Base-by-base conservation (phyloP, 257 asterid genomes). In the Linderniella brevidens region DNA sequence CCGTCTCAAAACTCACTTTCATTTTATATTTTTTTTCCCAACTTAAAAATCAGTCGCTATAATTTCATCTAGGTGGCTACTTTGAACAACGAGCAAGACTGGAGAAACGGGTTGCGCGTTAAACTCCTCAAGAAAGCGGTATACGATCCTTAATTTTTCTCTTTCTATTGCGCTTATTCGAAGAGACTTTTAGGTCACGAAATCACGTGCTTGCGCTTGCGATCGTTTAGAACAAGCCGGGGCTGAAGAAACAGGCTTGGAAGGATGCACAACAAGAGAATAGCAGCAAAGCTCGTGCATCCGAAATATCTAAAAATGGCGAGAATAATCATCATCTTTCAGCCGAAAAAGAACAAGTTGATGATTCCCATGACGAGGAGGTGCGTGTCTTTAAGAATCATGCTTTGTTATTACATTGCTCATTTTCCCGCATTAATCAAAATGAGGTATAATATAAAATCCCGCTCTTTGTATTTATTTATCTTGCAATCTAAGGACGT, bases 31-130 rank as follows among this genome's bases (percentile, higher is more conserved):
- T 17, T 36, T 37, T 55, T 25, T 53, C 59, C 54, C 46, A 11
- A n/a, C n/a, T n/a, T 13, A 5, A n/a, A n/a, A 18, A 37, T 74
- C 41, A 57, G 46, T 45, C 52, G 37, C 61, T 50, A 43, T 41
- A 32, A 55, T 60, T 58, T 52, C 42, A 46, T 58, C 44, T 65
- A 88, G 98, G 98, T 62, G 64, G 76, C 75, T 56, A 61, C 69
- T 35, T 60, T 90, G 59, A 85, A 90, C 71, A 71, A 90, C 46
- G 94, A 81, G 65, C 93, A 90, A 56, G 96, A 90, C 73, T 90
- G 99, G 99, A 71, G 99, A 73, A 76, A 68, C 42, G 99, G 99
- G 41, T 66, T 85, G 76, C 77, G 99, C 56, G 99, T 90, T 56
- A 90, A 90, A 65, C 94, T 81, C 65, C 80, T 90, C 19, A 77